Evolutionary conservation across 352 stramenopile genomes (phyloP), one percentile per base, ranked within the genome.

Genomic region (Phytophthora boehmeriae): DNA sequence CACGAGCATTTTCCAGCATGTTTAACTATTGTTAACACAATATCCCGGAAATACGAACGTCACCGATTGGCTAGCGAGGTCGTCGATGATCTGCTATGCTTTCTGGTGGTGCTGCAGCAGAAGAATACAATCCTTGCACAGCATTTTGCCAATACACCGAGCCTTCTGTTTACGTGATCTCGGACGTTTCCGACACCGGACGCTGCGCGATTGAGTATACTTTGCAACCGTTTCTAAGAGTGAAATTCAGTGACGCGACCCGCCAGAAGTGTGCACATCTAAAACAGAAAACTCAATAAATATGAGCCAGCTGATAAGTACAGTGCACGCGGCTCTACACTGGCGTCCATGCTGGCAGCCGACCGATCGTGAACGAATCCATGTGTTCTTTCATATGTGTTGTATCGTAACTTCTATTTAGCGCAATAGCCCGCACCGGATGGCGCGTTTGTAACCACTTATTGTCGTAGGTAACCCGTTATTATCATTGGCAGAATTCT

Each of bases 281-380:
- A 68, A 63, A 27, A 1, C 19, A 16, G 22, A 11, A 0, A 63
- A 63, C 23, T 63, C 53, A 2, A 68, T 63, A 16, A 58, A 63
- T 16, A 53, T 63, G 1, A 1, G 59, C 1, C 52, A 59, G 10
- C 6, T 54, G 1, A 53, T 68, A 46, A 58, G 52, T 10, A 32
- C 38, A 0, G 22, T 34, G 1, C 32, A 63, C 2, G 52, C 52
- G 2, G n/a, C 19, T 22, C 13, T 58, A 2, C 30, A 57, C 11
- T 68, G 52, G 51, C 44, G 38, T 3, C 6, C 44, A 11, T 5
- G 0, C 1, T 54, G 59, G 48, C 11, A 32, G 19, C 8, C n/a
- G 2, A 39, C 44, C 14, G 59, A 44, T 0, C 2, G 59, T 1
- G 6, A 55, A 36, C 42, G 36, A 10, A 43, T 19, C 0, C 42